phyloP scores from a whole-genome alignment of 768 basidiomycete species.

The Tylopilus rubrobrunneus region DNA sequence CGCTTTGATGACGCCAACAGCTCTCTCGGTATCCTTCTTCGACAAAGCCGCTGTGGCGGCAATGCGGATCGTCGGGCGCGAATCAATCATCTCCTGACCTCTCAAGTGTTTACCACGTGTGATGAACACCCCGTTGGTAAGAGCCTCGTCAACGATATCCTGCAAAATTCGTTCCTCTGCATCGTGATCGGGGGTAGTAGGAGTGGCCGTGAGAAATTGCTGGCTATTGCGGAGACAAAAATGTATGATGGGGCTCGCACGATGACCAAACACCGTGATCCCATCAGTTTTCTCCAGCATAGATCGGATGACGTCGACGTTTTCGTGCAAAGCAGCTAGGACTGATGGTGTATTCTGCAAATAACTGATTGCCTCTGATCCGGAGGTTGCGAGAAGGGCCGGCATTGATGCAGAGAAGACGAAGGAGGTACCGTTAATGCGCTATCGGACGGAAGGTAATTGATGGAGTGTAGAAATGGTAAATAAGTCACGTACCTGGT shows the following conservation, averaged over 20 bases:
- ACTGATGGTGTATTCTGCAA: slow-evolving; percentile 73
- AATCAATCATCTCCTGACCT: slow-evolving; percentile 80
- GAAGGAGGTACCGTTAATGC: slow-evolving; percentile 92
- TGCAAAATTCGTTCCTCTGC: slow-evolving; percentile 80
- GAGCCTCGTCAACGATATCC: slow-evolving; percentile 86
- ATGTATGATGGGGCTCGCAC: slow-evolving; percentile 85
- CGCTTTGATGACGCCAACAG: slow-evolving; percentile 66
- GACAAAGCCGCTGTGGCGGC: slow-evolving; percentile 74
- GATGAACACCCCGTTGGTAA: slow-evolving; percentile 78
- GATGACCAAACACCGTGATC: slow-evolving; percentile 84
- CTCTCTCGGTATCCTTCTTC: slow-evolving; percentile 91
- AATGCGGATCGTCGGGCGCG: slow-evolving; percentile 81
- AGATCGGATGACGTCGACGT: slow-evolving; percentile 70
- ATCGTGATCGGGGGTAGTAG: slow-evolving; percentile 44
- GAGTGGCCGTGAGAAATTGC: slow-evolving; percentile 18
- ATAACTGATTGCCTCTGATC: slow-evolving; percentile 80
- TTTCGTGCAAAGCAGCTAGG: slow-evolving; percentile 74
- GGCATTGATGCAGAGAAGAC: slow-evolving; percentile 97
- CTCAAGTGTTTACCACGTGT: slow-evolving; percentile 79
- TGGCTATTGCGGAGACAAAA: slow-evolving; percentile 52
- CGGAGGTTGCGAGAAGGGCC: slow-evolving; percentile 81
- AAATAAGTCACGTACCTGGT: slow-evolving; percentile 55
- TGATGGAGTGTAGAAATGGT: neutral
- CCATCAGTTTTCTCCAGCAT: slow-evolving; percentile 76
- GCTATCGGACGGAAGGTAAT: slow-evolving; percentile 40